Percentiles rank a stretch among this genome's conserved stretches.
phyloP scores from a whole-genome alignment of 139 green algal species.

The Marvania coccoides region DNA sequence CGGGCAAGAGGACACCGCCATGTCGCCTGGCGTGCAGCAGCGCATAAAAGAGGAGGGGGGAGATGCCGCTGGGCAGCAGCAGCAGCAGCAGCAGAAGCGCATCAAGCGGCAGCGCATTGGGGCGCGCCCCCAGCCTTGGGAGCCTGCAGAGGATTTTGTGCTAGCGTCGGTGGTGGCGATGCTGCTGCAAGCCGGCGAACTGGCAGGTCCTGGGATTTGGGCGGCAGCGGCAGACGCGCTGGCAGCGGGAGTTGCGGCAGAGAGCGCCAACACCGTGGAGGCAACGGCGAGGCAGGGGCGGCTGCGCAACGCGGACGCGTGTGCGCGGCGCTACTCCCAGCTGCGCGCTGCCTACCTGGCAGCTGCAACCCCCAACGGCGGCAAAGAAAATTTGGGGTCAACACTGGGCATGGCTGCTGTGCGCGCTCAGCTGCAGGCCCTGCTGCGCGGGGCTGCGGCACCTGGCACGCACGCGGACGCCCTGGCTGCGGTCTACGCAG shows the following conservation, averaged over 20 bases:
- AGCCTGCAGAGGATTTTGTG: constrained; percentile 10
- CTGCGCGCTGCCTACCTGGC: constrained; percentile 1
- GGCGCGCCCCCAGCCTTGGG: neutral
- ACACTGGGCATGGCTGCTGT: neutral
- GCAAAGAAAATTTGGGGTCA: neutral
- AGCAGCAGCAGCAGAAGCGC: too few species aligned
- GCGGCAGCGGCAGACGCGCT: constrained; percentile 20
- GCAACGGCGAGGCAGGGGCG: neutral
- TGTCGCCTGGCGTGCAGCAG: neutral
- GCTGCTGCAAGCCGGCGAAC: neutral
- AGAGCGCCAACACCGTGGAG: neutral
- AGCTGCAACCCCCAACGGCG: neutral
- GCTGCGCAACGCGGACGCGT: neutral
- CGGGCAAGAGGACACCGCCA: neutral
- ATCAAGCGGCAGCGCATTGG: too few species aligned
- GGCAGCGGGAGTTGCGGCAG: constrained; percentile 14
- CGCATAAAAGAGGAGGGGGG: too few species aligned
- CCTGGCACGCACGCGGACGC: neutral
- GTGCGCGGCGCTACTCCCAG: constrained; percentile 6
- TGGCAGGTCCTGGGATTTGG: constrained; percentile 3
- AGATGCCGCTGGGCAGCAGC: too few species aligned
- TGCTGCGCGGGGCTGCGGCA: neutral
- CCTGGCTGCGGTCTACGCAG: neutral
- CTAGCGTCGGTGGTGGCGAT: constrained; percentile 2
- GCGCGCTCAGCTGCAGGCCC: neutral